A percentile compares a stretch with the other conserved stretches of the same genome.
Conservation (phyloP, 2,329 filamentous ascomycete species). For the Polytolypa hystricis region DNA sequence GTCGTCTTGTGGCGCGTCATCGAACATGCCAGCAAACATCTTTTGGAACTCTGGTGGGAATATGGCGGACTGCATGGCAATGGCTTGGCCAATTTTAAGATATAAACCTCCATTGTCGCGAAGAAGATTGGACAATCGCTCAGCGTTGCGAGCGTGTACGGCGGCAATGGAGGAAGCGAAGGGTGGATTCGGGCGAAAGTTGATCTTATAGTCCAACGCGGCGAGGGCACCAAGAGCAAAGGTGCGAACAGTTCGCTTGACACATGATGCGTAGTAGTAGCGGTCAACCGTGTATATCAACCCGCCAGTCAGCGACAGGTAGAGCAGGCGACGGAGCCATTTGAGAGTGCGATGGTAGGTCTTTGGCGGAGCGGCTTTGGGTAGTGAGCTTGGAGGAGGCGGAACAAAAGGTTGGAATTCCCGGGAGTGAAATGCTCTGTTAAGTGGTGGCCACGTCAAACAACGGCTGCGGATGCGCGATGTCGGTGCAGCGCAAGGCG, state of each 20-base stretch:
- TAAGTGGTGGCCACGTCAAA: no score
- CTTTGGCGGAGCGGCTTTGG: conserved; percentile 58
- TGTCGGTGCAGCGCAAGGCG: no score
- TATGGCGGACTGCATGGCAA: conserved; percentile 94
- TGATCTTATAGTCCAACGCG: conserved; percentile 90
- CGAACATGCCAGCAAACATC: conserved; percentile 96
- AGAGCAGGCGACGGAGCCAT: conserved; percentile 65
- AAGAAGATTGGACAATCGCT: conserved; percentile 70
- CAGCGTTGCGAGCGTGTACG: conserved; percentile 72
- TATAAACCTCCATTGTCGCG: conserved; percentile 85
- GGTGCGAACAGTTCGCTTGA: conserved; percentile 68
- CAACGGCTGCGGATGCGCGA: no score
- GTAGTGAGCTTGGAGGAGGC: conserved; percentile 67
- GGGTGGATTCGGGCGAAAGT: conserved; percentile 72
- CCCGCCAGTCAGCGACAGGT: conserved; percentile 50
- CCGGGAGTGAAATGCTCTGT: conserved; percentile 6
- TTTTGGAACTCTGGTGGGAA: conserved; percentile 88
- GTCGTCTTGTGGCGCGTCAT: conserved; percentile 86
- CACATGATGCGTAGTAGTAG: conserved; percentile 65
- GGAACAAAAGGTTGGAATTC: conserved; percentile 49
- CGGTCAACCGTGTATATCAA: conserved; percentile 58
- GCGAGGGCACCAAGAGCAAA: conserved; percentile 70
- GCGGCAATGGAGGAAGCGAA: conserved; percentile 63
- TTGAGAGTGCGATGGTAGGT: conserved; percentile 58
- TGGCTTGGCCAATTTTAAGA: conserved; percentile 94